Evolutionary conservation across 2,329 filamentous ascomycete genomes (phyloP).

Genomic region (Harringtonia aguacate): DNA sequence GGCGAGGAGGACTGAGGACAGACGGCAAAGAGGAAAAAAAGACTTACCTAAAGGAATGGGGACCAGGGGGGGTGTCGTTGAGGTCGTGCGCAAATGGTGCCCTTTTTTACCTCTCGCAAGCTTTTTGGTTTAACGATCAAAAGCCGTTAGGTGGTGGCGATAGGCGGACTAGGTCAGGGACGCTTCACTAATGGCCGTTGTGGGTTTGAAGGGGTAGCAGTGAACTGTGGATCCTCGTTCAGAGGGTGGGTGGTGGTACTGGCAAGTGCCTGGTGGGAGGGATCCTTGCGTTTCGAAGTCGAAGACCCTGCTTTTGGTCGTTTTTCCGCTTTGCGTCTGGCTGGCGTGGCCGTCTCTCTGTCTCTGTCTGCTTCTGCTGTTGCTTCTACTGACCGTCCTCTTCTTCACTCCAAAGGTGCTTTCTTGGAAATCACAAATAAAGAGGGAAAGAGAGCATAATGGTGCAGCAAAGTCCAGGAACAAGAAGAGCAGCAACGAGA

Average conservation of each 20-base stretch:
- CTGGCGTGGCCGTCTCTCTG: background rate
- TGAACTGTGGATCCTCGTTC: slow-evolving; percentile 5
- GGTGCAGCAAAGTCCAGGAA: too few relatives aligned
- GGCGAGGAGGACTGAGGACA: background rate
- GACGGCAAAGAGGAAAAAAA: background rate
- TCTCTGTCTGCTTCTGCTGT: background rate
- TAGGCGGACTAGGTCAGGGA: slow-evolving; percentile 11
- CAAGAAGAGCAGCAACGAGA: too few relatives aligned
- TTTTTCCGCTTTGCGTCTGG: background rate
- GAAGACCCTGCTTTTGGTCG: background rate
- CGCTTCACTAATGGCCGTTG: slow-evolving; percentile 10
- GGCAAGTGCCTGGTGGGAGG: slow-evolving; percentile 1
- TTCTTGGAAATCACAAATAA: too few relatives aligned
- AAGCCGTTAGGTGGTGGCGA: slow-evolving; percentile 10
- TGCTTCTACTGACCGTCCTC: too few relatives aligned
- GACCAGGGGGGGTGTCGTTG: slow-evolving; percentile 6
- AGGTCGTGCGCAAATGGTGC: slow-evolving; percentile 9
- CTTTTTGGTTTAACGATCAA: slow-evolving; percentile 4
- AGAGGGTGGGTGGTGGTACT: slow-evolving; percentile 1
- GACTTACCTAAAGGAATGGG: background rate
- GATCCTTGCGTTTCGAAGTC: slow-evolving; percentile 3
- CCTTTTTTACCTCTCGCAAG: slow-evolving; percentile 1
- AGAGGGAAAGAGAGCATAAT: too few relatives aligned
- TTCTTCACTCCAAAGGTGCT: too few relatives aligned
- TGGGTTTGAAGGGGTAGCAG: slow-evolving; percentile 12